Percentiles rank a stretch among this genome's conserved stretches.
Evolutionary conservation across 2,329 filamentous ascomycete genomes (phyloP).

Genomic region (Trichoderma hamatum): DNA sequence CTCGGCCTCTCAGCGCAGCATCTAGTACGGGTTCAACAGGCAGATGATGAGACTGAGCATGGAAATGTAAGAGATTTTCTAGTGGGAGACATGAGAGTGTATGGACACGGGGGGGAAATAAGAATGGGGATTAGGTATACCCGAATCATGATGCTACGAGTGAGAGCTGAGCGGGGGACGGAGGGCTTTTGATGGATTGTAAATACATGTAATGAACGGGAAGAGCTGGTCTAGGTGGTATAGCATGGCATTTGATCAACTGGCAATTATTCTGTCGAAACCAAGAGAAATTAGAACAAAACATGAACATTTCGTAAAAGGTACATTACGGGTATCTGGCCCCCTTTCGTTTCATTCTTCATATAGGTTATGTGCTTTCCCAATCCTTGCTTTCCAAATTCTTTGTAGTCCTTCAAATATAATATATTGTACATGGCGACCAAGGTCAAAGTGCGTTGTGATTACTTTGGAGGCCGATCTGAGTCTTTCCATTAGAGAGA

Average conservation of each 20-base stretch:
- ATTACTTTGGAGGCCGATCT: not conserved
- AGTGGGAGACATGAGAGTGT: too few relatives aligned
- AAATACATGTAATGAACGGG: slow-evolving; percentile 3
- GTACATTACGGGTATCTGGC: not conserved
- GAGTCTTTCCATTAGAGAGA: not conserved
- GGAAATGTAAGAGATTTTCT: not conserved
- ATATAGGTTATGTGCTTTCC: not conserved
- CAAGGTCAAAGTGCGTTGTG: not conserved
- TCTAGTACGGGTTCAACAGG: slow-evolving; percentile 50
- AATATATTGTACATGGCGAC: not conserved
- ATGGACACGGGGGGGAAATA: too few relatives aligned
- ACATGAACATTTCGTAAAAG: not conserved
- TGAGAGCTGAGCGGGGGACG: slow-evolving; percentile 34
- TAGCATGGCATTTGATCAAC: not conserved
- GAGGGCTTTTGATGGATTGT: slow-evolving; percentile 26
- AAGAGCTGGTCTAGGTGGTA: not conserved
- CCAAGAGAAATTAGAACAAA: not conserved
- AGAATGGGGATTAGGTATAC: not conserved
- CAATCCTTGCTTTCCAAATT: not conserved
- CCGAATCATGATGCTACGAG: slow-evolving; percentile 23
- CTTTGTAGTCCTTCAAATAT: not conserved
- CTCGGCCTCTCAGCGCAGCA: slow-evolving; percentile 44
- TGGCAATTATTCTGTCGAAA: not conserved
- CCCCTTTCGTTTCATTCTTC: not conserved
- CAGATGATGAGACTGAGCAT: slow-evolving; percentile 32